phyloP scores from a whole-genome alignment of 2,329 filamentous ascomycete species.

The Alternaria ethzedia region DNA sequence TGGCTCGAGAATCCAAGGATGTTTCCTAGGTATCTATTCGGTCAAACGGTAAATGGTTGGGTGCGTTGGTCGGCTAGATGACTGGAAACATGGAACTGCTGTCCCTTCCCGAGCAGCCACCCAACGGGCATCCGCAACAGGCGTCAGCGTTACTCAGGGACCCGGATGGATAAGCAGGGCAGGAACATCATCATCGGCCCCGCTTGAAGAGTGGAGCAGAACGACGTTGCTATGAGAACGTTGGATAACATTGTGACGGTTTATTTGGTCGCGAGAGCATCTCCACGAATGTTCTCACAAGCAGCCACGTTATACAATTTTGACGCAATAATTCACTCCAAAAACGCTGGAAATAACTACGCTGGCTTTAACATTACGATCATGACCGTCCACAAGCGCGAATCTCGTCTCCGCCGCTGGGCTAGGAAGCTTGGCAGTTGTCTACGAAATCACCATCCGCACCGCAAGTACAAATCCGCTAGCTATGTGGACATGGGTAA shows the following conservation, averaged over 20 bases:
- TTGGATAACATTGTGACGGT: neutral
- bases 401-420: conserved; percentile 5
- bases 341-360: neutral
- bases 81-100: neutral
- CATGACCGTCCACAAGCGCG: conserved; percentile 1
- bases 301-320: neutral
- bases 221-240: neutral
- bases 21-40: neutral
- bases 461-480: conserved; percentile 2
- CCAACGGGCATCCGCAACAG: neutral
- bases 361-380: neutral
- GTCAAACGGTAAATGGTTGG: neutral
- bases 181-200: conserved; percentile 5
- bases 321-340: neutral
- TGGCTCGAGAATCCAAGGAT: neutral
- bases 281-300: neutral
- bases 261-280: neutral
- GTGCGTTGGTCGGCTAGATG: neutral
- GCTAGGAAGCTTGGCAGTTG: conserved; percentile 8
- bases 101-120: neutral
- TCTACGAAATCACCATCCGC: conserved; percentile 3
- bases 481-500: neutral
- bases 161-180: neutral
- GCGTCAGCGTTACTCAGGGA: neutral
- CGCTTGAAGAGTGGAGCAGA: neutral